Percentiles rank a stretch among this genome's conserved stretches.
These are phyloP conservation scores for Juglanconis sp. DNA, from an alignment of 2,329 filamentous ascomycete genomes.

Conservation along the genomic window DNA sequence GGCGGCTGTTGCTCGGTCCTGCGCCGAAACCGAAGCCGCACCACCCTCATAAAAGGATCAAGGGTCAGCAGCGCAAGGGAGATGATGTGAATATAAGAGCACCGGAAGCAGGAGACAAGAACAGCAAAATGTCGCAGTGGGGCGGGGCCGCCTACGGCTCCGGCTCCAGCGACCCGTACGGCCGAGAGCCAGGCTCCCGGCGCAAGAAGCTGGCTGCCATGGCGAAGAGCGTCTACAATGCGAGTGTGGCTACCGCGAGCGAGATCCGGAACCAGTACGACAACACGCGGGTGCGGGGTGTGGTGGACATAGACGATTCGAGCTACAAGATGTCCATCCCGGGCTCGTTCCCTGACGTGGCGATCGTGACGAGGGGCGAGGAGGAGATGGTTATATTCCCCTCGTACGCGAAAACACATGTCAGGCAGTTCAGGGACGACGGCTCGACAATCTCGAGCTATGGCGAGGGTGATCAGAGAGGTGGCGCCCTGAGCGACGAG, in stretches of 20 bases:
- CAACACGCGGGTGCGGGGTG: constrained; percentile 43
- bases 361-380: constrained; percentile 74
- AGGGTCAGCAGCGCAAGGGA: neutral
- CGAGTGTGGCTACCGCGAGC: constrained; percentile 53
- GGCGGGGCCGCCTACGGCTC: constrained; percentile 22
- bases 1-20: constrained; percentile 44
- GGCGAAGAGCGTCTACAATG: constrained; percentile 56
- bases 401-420: constrained; percentile 79
- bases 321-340: constrained; percentile 54
- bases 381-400: constrained; percentile 96
- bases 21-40: constrained; percentile 24
- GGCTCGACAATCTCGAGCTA: constrained; percentile 24
- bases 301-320: constrained; percentile 30
- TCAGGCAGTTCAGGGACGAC: constrained; percentile 57
- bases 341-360: constrained; percentile 77
- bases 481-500: constrained; percentile 53
- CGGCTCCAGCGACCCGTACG: constrained; percentile 29
- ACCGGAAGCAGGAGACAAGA: constrained; percentile 19
- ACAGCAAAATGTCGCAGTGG: constrained; percentile 21
- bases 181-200: constrained; percentile 64
- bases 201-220: constrained; percentile 72
- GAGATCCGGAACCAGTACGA: constrained; percentile 59
- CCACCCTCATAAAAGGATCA: constrained; percentile 26
- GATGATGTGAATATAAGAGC: constrained; percentile 1
- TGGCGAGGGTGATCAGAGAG: constrained; percentile 1